Base-by-base conservation (phyloP, 2,329 filamentous ascomycete genomes). In the Ceratocystis smalleyi region DNA sequence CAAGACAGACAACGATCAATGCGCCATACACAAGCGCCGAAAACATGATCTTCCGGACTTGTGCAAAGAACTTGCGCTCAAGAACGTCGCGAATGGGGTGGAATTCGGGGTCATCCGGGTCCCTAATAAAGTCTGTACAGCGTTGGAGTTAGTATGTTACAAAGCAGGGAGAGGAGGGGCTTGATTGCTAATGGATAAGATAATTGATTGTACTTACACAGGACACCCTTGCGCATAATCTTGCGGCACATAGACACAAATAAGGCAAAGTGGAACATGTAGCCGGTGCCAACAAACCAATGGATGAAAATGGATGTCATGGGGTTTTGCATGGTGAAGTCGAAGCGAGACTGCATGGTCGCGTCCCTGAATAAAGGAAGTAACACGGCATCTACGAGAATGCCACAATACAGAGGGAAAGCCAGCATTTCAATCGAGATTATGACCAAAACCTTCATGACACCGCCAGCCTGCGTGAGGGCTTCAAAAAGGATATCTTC, bases 201-300 rank as follows among this genome's bases (percentile, higher is more conserved):
- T 40, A 40, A 40, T 40, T 15, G 15, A 40, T 40, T 40, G 35
- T 40, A 80, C 86, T 81, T 78, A 89, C 86, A 97, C 66, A 99
- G 79, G 49, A 99, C 94, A 62, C 94, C 94, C 69, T 85, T 90
- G 68, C 94, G 86, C 86, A 99, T 89, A 66, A 97, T 96, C 77
- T 96, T 96, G 68, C 94, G 86, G 75, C 94, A 99, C 91, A 99
- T 97, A 65, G 91, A 95, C 19, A 99, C 94, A 72, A 99, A 99
- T 2, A 99, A 81, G 4, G 94, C 94, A 73, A 99, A 99, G 73
- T 99, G 94, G 76, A 99, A 99, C 95, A 99, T 99, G 75, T 99
- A 99, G 68, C 91, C 95, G 2, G 94, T 99, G 60, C 94, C 94
- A 65, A 96, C 87, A 71, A 99, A 99, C 94, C 94, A 99, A 73